Conservation (phyloP, 345 rosid genomes). For the Gossypium herbaceum region DNA sequence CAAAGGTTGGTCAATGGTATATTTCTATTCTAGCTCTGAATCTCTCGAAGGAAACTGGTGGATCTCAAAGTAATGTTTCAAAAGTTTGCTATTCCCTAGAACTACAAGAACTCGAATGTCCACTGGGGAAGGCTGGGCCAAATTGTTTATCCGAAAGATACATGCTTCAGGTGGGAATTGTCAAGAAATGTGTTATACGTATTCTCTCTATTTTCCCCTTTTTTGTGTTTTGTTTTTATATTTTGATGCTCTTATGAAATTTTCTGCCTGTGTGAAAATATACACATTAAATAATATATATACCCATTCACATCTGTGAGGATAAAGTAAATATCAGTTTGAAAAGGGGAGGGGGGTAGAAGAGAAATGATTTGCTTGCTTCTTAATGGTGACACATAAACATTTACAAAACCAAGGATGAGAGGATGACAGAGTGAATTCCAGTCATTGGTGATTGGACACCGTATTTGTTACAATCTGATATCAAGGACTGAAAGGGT, state of each 20-base stretch:
- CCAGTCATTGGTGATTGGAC: not conserved
- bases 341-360: not conserved
- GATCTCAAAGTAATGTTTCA: slow-evolving; percentile 24
- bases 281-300: not conserved
- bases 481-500: not conserved
- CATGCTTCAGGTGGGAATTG: slow-evolving; percentile 59
- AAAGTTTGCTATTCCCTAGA: slow-evolving; percentile 68
- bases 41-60: slow-evolving; percentile 38
- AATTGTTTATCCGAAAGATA: slow-evolving; percentile 62
- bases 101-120: slow-evolving; percentile 61
- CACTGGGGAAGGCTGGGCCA: slow-evolving; percentile 74
- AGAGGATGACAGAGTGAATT: not conserved
- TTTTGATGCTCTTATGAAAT: not conserved
- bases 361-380: not conserved
- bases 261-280: slow-evolving; percentile 5
- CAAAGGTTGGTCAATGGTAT: slow-evolving; percentile 83
- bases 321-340: slow-evolving; percentile 5
- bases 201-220: not conserved
- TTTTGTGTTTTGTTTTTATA: not conserved
- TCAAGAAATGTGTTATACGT: not conserved
- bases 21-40: slow-evolving; percentile 49
- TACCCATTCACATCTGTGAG: not conserved
- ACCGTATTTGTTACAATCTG: not conserved
- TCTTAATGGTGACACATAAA: not conserved
- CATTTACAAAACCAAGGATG: not conserved